Conservation (phyloP, 2,329 filamentous ascomycete species). For the Curvularia eragrostidis region DNA sequence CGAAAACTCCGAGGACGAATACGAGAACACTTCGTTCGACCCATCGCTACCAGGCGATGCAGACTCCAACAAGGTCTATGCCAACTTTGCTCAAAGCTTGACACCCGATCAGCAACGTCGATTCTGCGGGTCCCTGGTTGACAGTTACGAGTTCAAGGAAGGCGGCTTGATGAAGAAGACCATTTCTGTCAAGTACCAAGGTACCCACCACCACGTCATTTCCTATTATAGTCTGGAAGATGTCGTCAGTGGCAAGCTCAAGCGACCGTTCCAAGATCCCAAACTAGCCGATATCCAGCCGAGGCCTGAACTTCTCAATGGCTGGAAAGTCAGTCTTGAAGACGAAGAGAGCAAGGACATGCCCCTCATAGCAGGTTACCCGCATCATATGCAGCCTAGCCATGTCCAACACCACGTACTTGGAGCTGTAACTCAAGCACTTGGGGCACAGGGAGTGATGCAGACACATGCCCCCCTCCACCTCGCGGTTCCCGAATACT, state of each 20-base stretch:
- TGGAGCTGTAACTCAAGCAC: constrained; percentile 28
- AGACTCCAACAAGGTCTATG: constrained; percentile 45
- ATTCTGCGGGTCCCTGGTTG: constrained; percentile 82
- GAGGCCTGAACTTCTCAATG: constrained; percentile 42
- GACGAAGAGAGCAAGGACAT: constrained; percentile 48
- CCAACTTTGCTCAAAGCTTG: constrained; percentile 49
- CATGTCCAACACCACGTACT: constrained; percentile 40
- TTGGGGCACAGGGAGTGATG: constrained; percentile 32
- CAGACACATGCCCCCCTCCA: constrained; percentile 39
- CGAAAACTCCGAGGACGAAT: constrained; percentile 43
- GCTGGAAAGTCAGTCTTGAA: constrained; percentile 49
- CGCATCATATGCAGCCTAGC: constrained; percentile 38
- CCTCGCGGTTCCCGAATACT: constrained; percentile 43
- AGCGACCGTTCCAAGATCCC: constrained; percentile 45
- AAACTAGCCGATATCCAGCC: constrained; percentile 45
- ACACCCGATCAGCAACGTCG: constrained; percentile 61
- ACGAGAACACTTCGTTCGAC: constrained; percentile 39
- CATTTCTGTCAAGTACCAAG: constrained; percentile 77
- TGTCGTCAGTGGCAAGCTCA: constrained; percentile 58
- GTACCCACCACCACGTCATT: constrained; percentile 82
- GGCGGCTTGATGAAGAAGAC: constrained; percentile 91
- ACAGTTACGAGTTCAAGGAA: constrained; percentile 86
- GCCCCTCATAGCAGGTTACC: constrained; percentile 38
- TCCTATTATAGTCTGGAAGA: constrained; percentile 88
- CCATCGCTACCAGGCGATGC: constrained; percentile 28